These are phyloP conservation scores for Zizania palustris DNA, from an alignment of 202 grass and related monocot species.

Conservation along the genomic window DNA sequence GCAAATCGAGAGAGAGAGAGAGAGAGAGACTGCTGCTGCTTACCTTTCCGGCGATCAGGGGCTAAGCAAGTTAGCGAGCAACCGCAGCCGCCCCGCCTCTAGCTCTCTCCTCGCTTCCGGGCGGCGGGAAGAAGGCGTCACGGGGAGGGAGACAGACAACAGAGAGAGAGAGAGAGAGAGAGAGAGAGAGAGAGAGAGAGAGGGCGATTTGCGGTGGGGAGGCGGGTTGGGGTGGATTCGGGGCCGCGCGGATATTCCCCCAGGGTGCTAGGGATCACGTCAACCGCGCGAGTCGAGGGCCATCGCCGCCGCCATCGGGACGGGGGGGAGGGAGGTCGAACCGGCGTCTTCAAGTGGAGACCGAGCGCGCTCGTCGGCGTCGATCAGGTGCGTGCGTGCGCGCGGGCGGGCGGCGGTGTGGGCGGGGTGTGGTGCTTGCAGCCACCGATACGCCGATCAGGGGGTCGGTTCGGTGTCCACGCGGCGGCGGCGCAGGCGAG, in stretches of 20 bases:
- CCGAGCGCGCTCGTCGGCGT: slow-evolving; percentile 37
- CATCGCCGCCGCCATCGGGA: slow-evolving; percentile 39
- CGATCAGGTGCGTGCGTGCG: slow-evolving; percentile 15
- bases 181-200: background rate
- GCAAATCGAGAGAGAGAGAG: background rate
- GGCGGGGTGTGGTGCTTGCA: background rate
- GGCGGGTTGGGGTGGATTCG: background rate
- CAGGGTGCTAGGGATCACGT: background rate
- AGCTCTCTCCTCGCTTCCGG: background rate
- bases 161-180: too few species aligned
- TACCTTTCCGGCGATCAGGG: slow-evolving; percentile 37
- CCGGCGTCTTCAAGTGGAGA: background rate
- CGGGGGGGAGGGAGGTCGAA: background rate
- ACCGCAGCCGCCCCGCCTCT: background rate
- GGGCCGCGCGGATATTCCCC: slow-evolving; percentile 46
- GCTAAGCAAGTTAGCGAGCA: background rate
- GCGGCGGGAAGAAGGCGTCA: background rate
- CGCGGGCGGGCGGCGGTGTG: background rate
- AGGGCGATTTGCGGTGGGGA: slow-evolving; percentile 38
- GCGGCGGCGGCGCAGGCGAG: slow-evolving; percentile 23
- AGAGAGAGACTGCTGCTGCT: background rate
- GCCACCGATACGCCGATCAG: background rate
- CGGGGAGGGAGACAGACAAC: too few species aligned
- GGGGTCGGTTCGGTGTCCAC: slow-evolving; percentile 30
- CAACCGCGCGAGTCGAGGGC: background rate